Conservation (phyloP, 2,329 filamentous ascomycete genomes). For the Pyricularia pennisetigena region DNA sequence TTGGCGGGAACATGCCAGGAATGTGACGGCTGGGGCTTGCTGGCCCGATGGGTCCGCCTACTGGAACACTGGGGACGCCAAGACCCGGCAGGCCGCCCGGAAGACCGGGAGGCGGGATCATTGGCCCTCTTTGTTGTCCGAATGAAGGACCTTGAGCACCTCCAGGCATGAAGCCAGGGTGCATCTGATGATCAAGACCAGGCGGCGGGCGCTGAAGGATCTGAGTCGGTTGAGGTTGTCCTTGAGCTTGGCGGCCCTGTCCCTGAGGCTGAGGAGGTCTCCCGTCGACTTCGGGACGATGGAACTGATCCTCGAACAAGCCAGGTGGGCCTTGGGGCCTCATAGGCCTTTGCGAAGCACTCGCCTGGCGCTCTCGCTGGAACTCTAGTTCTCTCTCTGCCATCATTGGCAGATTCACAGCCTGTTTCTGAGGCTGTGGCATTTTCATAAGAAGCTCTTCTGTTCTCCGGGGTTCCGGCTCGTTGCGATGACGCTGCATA, state of each 20-base stretch:
- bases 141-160: slow-evolving; percentile 27
- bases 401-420: slow-evolving; percentile 32
- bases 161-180: slow-evolving; percentile 41
- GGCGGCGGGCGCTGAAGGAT: slow-evolving; percentile 55
- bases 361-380: slow-evolving; percentile 22
- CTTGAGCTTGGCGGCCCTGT: slow-evolving; percentile 21
- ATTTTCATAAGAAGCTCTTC: slow-evolving; percentile 35
- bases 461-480: slow-evolving; percentile 37
- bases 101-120: slow-evolving; percentile 47
- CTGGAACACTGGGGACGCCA: slow-evolving; percentile 47
- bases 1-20: slow-evolving; percentile 39
- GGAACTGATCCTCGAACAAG: slow-evolving; percentile 45
- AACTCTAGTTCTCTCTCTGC: slow-evolving; percentile 40
- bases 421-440: slow-evolving; percentile 39
- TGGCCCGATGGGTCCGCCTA: slow-evolving; percentile 41
- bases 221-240: slow-evolving; percentile 41
- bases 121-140: slow-evolving; percentile 30
- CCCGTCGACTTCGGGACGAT: slow-evolving; percentile 29
- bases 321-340: slow-evolving; percentile 36
- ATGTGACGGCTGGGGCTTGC: slow-evolving; percentile 36
- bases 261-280: slow-evolving; percentile 9
- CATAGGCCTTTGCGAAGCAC: slow-evolving; percentile 25
- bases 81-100: slow-evolving; percentile 29
- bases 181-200: slow-evolving; percentile 49
- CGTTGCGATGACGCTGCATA: slow-evolving; percentile 52